Conservation (phyloP, 1,284 basidiomycete species). For the Sparassis latifolia region DNA sequence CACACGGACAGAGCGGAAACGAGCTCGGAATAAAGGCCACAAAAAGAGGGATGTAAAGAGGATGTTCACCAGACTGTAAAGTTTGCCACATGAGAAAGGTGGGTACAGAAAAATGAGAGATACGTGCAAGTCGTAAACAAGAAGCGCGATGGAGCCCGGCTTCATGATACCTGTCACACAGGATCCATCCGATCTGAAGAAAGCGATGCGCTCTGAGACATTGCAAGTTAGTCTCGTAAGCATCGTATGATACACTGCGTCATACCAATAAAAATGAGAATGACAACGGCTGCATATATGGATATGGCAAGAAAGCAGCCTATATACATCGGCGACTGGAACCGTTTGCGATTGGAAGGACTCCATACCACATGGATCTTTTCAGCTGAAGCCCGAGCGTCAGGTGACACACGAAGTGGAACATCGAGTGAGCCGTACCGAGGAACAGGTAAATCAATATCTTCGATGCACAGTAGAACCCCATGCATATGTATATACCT, state of each 20-base stretch:
- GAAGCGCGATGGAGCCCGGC: conserved; percentile 33
- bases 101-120: conserved; percentile 1
- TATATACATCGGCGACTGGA: conserved; percentile 31
- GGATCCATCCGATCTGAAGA: conserved; percentile 26
- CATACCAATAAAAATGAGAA: conserved; percentile 29
- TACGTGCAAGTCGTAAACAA: conserved; percentile 35
- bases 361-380: conserved; percentile 33
- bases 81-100: neutral
- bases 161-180: conserved; percentile 40
- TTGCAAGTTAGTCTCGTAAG: neutral
- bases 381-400: conserved; percentile 20
- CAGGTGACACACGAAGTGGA: conserved; percentile 2
- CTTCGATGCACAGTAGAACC: conserved; percentile 32
- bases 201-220: conserved; percentile 29
- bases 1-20: conserved; percentile 28
- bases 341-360: conserved; percentile 16
- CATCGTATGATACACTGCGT: neutral
- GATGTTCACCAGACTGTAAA: conserved; percentile 31
- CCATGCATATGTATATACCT: conserved; percentile 32
- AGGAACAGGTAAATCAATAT: conserved; percentile 35
- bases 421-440: conserved; percentile 12
- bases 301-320: conserved; percentile 23
- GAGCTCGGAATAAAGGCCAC: conserved; percentile 34
- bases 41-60: conserved; percentile 41
- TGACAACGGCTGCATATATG: conserved; percentile 27